Evolutionary conservation across 805 yeast genomes (phyloP).

Genomic region (Pichia paraexigua): DNA sequence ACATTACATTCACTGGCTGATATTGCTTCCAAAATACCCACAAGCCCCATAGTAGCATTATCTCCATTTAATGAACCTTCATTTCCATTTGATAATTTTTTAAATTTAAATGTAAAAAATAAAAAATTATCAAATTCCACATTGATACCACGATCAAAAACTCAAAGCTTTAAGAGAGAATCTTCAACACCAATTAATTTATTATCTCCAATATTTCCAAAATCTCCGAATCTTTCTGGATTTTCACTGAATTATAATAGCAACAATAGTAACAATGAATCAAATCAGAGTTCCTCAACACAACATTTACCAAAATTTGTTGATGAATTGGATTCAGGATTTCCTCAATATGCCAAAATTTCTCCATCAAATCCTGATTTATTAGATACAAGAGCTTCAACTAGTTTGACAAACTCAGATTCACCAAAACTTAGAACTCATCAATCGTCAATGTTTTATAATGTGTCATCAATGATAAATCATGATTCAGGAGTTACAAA

Average conservation of each 20-base stretch:
- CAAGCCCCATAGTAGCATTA: conserved; percentile 8
- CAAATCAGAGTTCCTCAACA: neutral
- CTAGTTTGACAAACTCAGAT: neutral
- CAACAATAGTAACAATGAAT: neutral
- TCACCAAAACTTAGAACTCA: neutral
- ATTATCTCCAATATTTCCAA: neutral
- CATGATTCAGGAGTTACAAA: neutral
- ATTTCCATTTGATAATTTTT: conserved; percentile 12
- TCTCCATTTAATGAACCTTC: conserved; percentile 13
- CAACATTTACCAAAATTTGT: neutral
- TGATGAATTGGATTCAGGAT: conserved; percentile 2
- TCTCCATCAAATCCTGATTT: conserved; percentile 1
- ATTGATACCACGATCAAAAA: neutral
- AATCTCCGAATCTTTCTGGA: conserved; percentile 5
- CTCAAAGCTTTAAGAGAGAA: neutral
- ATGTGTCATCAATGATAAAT: neutral
- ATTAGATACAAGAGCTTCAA: neutral
- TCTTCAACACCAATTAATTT: conserved; percentile 1
- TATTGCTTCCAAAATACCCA: conserved; percentile 16
- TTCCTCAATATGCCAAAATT: neutral
- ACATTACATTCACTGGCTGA: conserved; percentile 15
- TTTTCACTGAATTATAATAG: neutral
- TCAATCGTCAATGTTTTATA: neutral
- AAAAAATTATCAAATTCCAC: neutral
- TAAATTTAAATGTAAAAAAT: neutral